Evolutionary conservation across 2,329 filamentous ascomycete genomes (phyloP).

Genomic region (Thermothelomyces thermophilus): DNA sequence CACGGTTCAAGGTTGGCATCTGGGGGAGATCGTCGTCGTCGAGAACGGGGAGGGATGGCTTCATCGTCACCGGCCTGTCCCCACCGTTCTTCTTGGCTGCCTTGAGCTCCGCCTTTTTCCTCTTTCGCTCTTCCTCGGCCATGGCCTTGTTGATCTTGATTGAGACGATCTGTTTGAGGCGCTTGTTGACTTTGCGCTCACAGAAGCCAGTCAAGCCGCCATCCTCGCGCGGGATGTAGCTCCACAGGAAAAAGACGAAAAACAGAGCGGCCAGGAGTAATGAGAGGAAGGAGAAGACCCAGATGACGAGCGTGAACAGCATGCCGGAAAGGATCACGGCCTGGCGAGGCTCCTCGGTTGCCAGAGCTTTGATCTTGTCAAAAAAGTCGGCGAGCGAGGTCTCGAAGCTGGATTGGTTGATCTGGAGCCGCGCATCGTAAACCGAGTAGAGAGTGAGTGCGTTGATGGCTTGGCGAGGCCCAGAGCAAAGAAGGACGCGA

Average conservation of each 20-base stretch:
- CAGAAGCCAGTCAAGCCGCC: constrained; percentile 81
- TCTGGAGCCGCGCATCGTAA: constrained; percentile 67
- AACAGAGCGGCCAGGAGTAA: constrained; percentile 69
- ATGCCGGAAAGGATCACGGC: constrained; percentile 81
- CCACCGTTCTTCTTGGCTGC: constrained; percentile 50
- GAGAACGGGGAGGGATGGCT: constrained; percentile 59
- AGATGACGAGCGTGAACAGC: constrained; percentile 85
- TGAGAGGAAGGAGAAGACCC: constrained; percentile 72
- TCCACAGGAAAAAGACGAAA: constrained; percentile 85
- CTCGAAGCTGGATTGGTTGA: constrained; percentile 48
- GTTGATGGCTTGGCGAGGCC: constrained; percentile 86
- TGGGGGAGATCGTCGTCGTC: constrained; percentile 46
- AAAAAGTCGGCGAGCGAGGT: constrained; percentile 70
- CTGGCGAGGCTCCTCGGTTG: constrained; percentile 67
- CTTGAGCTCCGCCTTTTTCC: constrained; percentile 44
- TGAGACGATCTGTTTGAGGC: constrained; percentile 77
- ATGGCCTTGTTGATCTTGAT: constrained; percentile 84
- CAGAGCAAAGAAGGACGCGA: constrained; percentile 82
- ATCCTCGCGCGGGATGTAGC: constrained; percentile 78
- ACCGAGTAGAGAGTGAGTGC: constrained; percentile 82
- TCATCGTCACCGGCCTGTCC: constrained; percentile 42
- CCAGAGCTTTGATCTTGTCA: constrained; percentile 68
- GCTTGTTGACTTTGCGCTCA: constrained; percentile 80
- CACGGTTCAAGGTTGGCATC: constrained; percentile 55
- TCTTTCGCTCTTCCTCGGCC: constrained; percentile 64